Base-by-base conservation (phyloP, 1,284 basidiomycete species). In the Apiotrichum montevideense region DNA sequence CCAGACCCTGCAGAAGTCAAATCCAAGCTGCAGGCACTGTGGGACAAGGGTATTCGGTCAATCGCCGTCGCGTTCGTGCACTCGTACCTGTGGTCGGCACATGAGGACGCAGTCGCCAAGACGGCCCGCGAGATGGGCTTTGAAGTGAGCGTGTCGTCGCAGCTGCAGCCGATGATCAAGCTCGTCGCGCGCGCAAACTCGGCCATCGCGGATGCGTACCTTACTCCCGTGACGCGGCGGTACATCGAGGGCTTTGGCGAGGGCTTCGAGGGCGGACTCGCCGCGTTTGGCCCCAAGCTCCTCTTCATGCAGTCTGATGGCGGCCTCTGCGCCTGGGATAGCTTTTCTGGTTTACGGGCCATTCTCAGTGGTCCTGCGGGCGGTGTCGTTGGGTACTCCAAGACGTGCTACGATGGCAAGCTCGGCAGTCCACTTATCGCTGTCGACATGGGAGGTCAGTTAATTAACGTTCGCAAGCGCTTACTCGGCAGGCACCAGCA, bases 401-500 rank as follows among this genome's bases (percentile, higher is more conserved):
- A 66, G 43, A 75, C 71, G 3, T 69, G 68, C 48, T 73, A 68
- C 56, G 73, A 73, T 48, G 63, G 40, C 2, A 57, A 68, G 41
- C 50, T 52, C 3, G 67, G 66, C n/a, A 62, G 62, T 13, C 64
- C 73, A 0, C 58, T 75, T 11, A 71, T 75, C 32, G 73, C 64
- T 2, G 66, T 86, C 85, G 58, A 70, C 54, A 70, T 71, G 68
- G 91, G 91, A 8, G 90, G 58, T 59, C 33, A 50, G 58, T 44
- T 7, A 3, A 39, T 13, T 5, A 35, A 37, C 42, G 35, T 8
- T 7, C 6, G 7, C 11, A 0, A 4, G 6, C 11, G 5, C 10
- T 29, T 15, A 47, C 57, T 49, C 37, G 42, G n/a, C 42, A 59
- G 58, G 91, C 0, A 94, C 90, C 0, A 87, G 85, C 0, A 92